Evolutionary conservation across 441 rosid genomes (phyloP).

Genomic region (Gossypium lobatum): DNA sequence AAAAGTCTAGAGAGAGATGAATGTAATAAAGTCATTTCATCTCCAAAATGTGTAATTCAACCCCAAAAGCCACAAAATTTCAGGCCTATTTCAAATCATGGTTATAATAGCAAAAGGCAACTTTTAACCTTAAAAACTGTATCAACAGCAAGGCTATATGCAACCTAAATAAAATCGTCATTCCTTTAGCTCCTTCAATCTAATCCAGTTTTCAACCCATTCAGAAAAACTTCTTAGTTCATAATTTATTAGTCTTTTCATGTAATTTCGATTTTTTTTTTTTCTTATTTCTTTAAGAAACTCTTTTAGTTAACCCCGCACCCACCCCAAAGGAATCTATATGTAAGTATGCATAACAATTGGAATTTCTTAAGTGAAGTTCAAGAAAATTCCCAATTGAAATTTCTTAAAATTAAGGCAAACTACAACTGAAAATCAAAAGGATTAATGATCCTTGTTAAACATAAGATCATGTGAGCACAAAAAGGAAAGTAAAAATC

Average conservation of each 20-base stretch:
- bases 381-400: background rate
- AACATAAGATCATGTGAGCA: background rate
- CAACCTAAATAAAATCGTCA: background rate
- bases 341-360: background rate
- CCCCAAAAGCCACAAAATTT: background rate
- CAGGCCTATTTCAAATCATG: background rate
- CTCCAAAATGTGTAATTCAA: background rate
- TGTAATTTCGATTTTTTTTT: background rate
- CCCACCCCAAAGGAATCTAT: background rate
- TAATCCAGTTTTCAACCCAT: conserved; percentile 38
- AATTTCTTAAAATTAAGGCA: background rate
- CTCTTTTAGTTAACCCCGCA: background rate
- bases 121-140: background rate
- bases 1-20: background rate
- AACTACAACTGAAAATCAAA: background rate
- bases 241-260: background rate
- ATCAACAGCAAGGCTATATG: background rate
- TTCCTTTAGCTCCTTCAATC: conserved; percentile 35
- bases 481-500: background rate
- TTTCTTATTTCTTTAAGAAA: background rate
- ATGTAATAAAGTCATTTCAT: background rate
- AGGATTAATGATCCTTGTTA: background rate
- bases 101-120: background rate
- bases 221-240: background rate
- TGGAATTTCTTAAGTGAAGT: background rate